Percentiles rank a stretch among this genome's conserved stretches.
Conservation (phyloP, 257 asterid species). For the Agastache rugosa region DNA sequence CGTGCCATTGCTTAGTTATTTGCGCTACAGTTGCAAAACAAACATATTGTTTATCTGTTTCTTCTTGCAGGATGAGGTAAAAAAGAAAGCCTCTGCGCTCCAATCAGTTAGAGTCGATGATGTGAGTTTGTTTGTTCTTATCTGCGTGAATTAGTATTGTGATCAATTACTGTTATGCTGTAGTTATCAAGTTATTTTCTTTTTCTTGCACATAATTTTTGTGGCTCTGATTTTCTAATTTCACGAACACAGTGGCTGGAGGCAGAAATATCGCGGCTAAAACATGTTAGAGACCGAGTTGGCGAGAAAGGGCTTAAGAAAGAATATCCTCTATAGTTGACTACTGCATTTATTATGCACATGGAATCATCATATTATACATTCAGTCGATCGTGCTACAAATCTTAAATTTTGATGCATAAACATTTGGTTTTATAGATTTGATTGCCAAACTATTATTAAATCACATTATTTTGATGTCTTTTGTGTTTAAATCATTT, state of each 20-base stretch:
- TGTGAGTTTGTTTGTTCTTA: constrained; percentile 43
- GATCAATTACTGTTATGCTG: neutral
- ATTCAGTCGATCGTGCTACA: neutral
- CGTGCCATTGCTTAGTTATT: constrained; percentile 26
- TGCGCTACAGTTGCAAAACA: constrained; percentile 5
- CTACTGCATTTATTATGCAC: constrained; percentile 7
- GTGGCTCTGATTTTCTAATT: constrained; percentile 13
- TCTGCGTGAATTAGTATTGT: constrained; percentile 10
- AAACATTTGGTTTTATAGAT: neutral
- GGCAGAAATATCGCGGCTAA: constrained; percentile 47
- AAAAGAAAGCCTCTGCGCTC: constrained; percentile 65
- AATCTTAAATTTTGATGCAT: constrained; percentile 10
- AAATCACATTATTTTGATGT: neutral
- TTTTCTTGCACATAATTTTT: constrained; percentile 5
- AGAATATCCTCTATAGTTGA: constrained; percentile 50
- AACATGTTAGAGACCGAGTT: constrained; percentile 48
- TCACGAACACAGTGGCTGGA: constrained; percentile 44
- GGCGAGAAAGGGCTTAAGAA: constrained; percentile 48
- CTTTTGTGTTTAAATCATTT: constrained; percentile 2
- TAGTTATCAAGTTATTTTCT: neutral
- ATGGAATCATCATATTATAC: constrained; percentile 1
- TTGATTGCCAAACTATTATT: constrained; percentile 14
- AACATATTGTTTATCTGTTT: constrained; percentile 27
- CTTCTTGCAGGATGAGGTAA: constrained; percentile 60
- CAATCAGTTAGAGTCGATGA: constrained; percentile 58